Percentiles rank a stretch among this genome's conserved stretches.
Evolutionary conservation across 495 filamentous ascomycete species (phyloP).

Genomic region (Rhypophila decipiens): DNA sequence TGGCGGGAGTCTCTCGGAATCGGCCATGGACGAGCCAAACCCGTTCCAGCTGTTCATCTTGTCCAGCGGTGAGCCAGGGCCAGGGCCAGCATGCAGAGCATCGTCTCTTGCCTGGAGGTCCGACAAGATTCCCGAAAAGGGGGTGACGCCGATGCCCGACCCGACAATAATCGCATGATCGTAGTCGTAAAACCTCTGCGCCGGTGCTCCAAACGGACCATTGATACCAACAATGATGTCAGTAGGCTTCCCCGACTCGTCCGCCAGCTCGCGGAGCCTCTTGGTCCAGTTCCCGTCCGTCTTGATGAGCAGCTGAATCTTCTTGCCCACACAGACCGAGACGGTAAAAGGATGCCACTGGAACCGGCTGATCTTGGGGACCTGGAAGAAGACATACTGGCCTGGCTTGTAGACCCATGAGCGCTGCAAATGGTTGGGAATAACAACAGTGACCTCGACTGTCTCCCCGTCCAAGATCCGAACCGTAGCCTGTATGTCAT

Average conservation of each 20-base stretch:
- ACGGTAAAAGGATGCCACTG: conserved; percentile 31
- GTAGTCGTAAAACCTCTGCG: conserved; percentile 35
- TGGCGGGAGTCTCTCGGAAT: no score
- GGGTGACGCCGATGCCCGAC: conserved; percentile 35
- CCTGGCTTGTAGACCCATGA: conserved; percentile 32
- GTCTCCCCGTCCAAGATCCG: conserved; percentile 28
- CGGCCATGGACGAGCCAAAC: no score
- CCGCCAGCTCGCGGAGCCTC: conserved; percentile 35
- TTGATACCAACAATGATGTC: conserved; percentile 35
- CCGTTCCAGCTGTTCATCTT: background rate
- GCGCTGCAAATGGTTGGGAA: conserved; percentile 19
- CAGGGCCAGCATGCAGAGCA: background rate
- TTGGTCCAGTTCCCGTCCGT: conserved; percentile 35
- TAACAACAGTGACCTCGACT: conserved; percentile 23
- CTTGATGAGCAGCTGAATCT: conserved; percentile 36
- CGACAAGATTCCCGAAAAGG: conserved; percentile 31
- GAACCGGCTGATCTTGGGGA: conserved; percentile 24
- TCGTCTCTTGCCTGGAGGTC: conserved; percentile 25
- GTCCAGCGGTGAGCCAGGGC: background rate
- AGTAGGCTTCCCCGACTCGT: conserved; percentile 33
- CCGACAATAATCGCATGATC: conserved; percentile 29
- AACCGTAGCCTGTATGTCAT: conserved; percentile 18
- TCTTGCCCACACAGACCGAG: conserved; percentile 23
- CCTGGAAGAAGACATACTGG: conserved; percentile 33
- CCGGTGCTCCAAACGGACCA: conserved; percentile 15